These are phyloP conservation scores for Benincasa hispida DNA, from an alignment of 306 rosid genomes.

Conservation along the genomic window DNA sequence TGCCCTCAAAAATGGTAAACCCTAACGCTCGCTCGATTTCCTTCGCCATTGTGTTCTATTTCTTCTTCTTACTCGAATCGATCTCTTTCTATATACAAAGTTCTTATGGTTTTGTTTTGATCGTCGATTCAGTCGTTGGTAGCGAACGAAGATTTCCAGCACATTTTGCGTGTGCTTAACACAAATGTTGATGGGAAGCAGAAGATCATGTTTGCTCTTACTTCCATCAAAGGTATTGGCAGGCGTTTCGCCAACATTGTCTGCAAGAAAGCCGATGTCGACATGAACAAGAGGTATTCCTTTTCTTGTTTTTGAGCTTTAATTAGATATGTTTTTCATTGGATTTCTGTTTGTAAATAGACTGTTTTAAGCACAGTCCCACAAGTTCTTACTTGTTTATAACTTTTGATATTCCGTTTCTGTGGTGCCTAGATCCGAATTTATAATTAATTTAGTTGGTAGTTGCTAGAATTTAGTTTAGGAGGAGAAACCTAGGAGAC, in stretches of 20 bases:
- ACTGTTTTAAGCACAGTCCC: background rate
- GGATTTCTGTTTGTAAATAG: background rate
- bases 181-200: conserved; percentile 12
- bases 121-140: conserved; percentile 1
- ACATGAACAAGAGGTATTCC: conserved; percentile 12
- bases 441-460: background rate
- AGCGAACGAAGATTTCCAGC: conserved; percentile 13
- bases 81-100: background rate
- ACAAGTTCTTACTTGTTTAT: background rate
- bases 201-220: conserved; percentile 14
- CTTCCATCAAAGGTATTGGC: conserved; percentile 13
- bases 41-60: background rate
- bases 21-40: background rate
- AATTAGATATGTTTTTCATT: background rate
- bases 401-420: background rate
- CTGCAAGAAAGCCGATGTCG: conserved; percentile 13
- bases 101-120: background rate
- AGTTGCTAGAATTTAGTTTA: background rate
- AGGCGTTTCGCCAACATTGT: conserved; percentile 15
- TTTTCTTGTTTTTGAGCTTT: background rate
- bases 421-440: background rate
- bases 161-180: conserved; percentile 12
- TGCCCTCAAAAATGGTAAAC: background rate
- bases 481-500: background rate
- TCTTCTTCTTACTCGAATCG: background rate